A percentile compares a stretch with the other conserved stretches of the same genome.
Conservation (phyloP, 2,329 filamentous ascomycete species). For the Colletotrichum sp. region DNA sequence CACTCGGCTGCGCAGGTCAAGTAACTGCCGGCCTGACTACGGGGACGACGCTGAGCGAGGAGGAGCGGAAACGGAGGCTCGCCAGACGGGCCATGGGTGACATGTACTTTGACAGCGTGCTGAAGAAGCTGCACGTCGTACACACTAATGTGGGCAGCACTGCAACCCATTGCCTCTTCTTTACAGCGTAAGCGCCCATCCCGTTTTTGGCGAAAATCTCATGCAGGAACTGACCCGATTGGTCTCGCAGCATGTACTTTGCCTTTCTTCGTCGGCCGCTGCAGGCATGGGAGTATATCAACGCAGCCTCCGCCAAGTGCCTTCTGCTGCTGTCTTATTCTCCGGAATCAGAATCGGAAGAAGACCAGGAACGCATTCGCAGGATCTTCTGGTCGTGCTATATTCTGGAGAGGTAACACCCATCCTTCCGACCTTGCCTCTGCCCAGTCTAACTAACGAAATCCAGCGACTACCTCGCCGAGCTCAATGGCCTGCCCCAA, state of each 20-base stretch:
- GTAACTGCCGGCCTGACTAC: conserved; percentile 35
- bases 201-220: neutral
- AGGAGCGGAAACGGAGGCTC: conserved; percentile 33
- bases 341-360: conserved; percentile 32
- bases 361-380: conserved; percentile 52
- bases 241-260: conserved; percentile 48
- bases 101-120: conserved; percentile 50
- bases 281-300: conserved; percentile 58
- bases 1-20: conserved; percentile 51
- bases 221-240: neutral
- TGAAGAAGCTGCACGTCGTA: conserved; percentile 50
- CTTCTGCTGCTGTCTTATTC: conserved; percentile 53
- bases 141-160: conserved; percentile 51
- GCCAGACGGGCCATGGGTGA: conserved; percentile 41
- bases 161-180: conserved; percentile 55
- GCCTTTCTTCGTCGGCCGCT: conserved; percentile 54
- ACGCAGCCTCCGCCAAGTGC: conserved; percentile 53
- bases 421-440: too few species aligned
- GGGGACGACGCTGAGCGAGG: conserved; percentile 15
- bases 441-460: neutral
- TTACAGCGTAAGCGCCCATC: conserved; percentile 46
- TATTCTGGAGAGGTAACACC: conserved; percentile 52
- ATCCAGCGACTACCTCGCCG: conserved; percentile 55
- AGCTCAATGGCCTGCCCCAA: conserved; percentile 54
- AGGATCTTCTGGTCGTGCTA: conserved; percentile 62